A percentile compares a stretch with the other conserved stretches of the same genome.
Conservation (phyloP, 2,329 filamentous ascomycete species). For the Leptodontidium sp. region DNA sequence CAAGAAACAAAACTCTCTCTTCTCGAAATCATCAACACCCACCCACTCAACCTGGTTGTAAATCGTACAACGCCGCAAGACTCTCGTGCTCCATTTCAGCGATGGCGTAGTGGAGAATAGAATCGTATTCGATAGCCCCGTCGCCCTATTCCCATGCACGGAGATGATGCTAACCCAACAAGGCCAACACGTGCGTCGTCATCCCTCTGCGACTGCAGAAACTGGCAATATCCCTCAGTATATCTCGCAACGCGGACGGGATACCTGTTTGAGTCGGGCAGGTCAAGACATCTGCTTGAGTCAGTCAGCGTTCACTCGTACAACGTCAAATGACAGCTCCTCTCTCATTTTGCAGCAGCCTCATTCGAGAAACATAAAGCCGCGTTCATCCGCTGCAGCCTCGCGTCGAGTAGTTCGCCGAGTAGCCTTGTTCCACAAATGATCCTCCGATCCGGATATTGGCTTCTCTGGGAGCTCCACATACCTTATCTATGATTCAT, state of each 20-base stretch:
- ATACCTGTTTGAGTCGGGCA: not conserved
- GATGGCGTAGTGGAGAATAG: not conserved
- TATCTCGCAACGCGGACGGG: not conserved
- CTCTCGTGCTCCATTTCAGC: not conserved
- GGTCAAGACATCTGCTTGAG: not conserved
- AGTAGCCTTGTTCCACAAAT: not conserved
- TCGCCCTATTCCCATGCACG: not conserved
- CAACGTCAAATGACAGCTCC: not conserved
- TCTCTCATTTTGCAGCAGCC: not conserved
- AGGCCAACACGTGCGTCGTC: conserved; percentile 1
- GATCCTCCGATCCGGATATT: not conserved
- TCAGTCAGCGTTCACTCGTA: not conserved
- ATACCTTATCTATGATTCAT: not conserved
- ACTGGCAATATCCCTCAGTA: not conserved
- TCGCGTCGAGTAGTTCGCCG: not conserved
- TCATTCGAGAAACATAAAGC: not conserved
- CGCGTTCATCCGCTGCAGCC: conserved; percentile 9
- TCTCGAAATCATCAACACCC: not conserved
- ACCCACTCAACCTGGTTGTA: not conserved
- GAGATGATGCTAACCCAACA: not conserved
- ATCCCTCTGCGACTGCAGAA: not conserved
- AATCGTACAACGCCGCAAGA: not conserved
- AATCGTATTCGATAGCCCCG: not conserved
- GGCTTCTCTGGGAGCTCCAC: not conserved
- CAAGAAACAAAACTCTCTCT: not conserved